phyloP scores from a whole-genome alignment of 2,329 filamentous ascomycete species.

The Fusarium heterosporum region DNA sequence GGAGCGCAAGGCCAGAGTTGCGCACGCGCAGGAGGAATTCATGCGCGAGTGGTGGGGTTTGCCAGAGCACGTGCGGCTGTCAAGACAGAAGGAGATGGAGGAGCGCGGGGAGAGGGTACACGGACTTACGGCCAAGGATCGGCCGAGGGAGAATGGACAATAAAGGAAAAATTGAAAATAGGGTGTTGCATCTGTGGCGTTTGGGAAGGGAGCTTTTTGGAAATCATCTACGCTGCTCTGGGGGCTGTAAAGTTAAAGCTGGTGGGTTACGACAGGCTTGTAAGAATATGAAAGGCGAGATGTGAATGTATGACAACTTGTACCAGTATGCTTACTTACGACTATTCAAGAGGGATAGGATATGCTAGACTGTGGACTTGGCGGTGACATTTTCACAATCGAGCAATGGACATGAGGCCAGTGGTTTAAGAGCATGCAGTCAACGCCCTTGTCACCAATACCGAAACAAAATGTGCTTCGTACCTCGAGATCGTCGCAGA shows the following conservation, averaged over 20 bases:
- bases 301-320: constrained; percentile 8
- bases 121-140: constrained; percentile 58
- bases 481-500: constrained; percentile 1
- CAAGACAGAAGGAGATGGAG: constrained; percentile 61
- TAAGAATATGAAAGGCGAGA: constrained; percentile 35
- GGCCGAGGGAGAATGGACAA: constrained; percentile 31
- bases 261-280: constrained; percentile 6
- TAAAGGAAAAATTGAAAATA: constrained; percentile 5
- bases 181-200: constrained; percentile 43
- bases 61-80: constrained; percentile 66
- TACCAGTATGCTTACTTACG: not conserved
- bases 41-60: constrained; percentile 76
- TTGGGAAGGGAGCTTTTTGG: constrained; percentile 24
- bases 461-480: constrained; percentile 16
- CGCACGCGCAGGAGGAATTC: constrained; percentile 72
- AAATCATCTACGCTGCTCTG: constrained; percentile 42
- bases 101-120: constrained; percentile 65
- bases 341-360: not conserved
- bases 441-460: not conserved
- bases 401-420: not conserved
- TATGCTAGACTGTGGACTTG: not conserved
- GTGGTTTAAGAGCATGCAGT: constrained; percentile 25
- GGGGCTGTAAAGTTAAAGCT: constrained; percentile 30
- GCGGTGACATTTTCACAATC: not conserved
- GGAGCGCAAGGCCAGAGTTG: constrained; percentile 71